A percentile compares a stretch with the other conserved stretches of the same genome.
Conservation (phyloP, 148 eudicot species). For the Rhododendron molle region DNA sequence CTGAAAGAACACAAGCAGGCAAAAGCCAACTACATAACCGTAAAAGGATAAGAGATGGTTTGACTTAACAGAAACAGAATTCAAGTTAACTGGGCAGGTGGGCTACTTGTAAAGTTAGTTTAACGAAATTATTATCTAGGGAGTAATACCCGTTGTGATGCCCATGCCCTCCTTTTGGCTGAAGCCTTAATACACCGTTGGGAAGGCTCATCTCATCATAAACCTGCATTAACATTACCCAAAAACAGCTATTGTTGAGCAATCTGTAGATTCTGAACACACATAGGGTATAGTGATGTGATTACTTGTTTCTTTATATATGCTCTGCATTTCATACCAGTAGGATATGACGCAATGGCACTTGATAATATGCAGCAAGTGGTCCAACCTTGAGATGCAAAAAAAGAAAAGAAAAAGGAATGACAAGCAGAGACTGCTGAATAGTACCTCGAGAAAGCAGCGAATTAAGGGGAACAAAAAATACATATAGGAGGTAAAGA, state of each 20-base stretch:
- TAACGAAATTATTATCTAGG: background rate
- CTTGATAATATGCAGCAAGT: constrained; percentile 13
- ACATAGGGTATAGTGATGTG: background rate
- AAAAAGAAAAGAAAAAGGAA: background rate
- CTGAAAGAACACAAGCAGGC: background rate
- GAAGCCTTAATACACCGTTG: constrained; percentile 91
- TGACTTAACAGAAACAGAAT: background rate
- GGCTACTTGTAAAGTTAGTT: background rate
- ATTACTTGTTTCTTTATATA: background rate
- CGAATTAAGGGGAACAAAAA: background rate
- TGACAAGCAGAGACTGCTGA: background rate
- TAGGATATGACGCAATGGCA: constrained; percentile 9
- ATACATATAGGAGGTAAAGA: background rate
- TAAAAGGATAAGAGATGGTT: background rate
- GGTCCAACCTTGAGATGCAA: constrained; percentile 6
- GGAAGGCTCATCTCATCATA: constrained; percentile 98
- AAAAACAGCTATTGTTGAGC: background rate
- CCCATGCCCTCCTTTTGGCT: constrained; percentile 95
- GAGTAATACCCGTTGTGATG: constrained; percentile 83
- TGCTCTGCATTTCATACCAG: constrained; percentile 3
- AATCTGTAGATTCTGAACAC: background rate
- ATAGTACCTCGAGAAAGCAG: background rate
- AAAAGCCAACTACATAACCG: background rate
- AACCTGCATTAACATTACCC: constrained; percentile 31
- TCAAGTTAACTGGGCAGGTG: background rate